These are phyloP conservation scores for Lactifluus piperatus DNA, from an alignment of 768 basidiomycete species.

Conservation along the genomic window DNA sequence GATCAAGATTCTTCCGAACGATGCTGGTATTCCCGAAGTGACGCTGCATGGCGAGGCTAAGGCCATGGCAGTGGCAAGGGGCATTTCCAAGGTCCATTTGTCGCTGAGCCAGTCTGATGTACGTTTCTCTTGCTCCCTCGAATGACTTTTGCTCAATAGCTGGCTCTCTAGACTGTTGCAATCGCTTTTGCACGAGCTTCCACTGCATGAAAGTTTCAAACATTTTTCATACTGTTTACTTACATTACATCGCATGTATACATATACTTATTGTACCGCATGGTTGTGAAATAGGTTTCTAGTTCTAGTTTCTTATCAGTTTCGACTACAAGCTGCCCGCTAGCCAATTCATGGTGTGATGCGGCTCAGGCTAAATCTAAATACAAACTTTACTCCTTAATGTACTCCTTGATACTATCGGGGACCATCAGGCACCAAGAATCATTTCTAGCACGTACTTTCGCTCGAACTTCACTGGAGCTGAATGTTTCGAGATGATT, in stretches of 20 bases:
- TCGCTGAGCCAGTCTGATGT: constrained; percentile 93
- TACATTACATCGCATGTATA: constrained; percentile 2
- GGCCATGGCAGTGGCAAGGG: constrained; percentile 59
- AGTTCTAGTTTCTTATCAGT: neutral
- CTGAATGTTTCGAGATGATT: constrained; percentile 49
- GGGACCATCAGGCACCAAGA: constrained; percentile 44
- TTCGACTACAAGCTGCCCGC: too few species aligned
- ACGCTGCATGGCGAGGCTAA: constrained; percentile 73
- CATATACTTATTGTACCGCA: neutral
- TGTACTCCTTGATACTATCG: constrained; percentile 40
- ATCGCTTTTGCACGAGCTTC: constrained; percentile 82
- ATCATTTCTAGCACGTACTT: constrained; percentile 29
- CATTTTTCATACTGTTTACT: neutral
- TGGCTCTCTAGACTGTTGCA: constrained; percentile 56
- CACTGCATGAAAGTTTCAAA: constrained; percentile 21
- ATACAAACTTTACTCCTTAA: constrained; percentile 42
- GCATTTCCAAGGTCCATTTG: constrained; percentile 65
- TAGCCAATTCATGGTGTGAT: neutral
- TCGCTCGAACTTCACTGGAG: constrained; percentile 56
- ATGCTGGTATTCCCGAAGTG: constrained; percentile 72
- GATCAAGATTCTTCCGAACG: constrained; percentile 85
- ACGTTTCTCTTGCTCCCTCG: constrained; percentile 26
- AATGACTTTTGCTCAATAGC: constrained; percentile 19
- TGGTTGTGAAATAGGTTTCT: neutral
- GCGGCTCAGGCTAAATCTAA: neutral